Evolutionary conservation across 2,329 filamentous ascomycete genomes (phyloP).

Genomic region (Trichophyton schoenleinii): DNA sequence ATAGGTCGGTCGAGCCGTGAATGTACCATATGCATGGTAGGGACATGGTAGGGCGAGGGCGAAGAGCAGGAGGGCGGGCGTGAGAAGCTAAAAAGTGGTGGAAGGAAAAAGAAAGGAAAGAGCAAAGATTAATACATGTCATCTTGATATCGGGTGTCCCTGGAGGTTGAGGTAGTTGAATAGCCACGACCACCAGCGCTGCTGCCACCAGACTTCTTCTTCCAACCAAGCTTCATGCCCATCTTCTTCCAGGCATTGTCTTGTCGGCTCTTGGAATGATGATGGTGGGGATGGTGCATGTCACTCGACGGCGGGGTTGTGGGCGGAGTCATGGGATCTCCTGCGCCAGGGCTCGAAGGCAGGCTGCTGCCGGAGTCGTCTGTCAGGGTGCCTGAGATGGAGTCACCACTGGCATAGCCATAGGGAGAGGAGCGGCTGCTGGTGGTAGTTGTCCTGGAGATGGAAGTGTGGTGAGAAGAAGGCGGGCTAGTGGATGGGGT

Average conservation of each 20-base stretch:
- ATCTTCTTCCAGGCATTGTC: slow-evolving; percentile 43
- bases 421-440: slow-evolving; percentile 25
- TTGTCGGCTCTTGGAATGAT: slow-evolving; percentile 31
- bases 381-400: slow-evolving; percentile 27
- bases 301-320: slow-evolving; percentile 40
- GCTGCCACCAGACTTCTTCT: slow-evolving; percentile 21
- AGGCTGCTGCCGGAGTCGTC: slow-evolving; percentile 36
- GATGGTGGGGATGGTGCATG: slow-evolving; percentile 22
- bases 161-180: neutral
- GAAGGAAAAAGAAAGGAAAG: neutral
- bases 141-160: neutral
- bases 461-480: slow-evolving; percentile 14
- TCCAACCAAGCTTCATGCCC: slow-evolving; percentile 38
- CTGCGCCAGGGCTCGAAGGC: slow-evolving; percentile 29
- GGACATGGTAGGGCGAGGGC: neutral
- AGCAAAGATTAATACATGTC: slow-evolving; percentile 1
- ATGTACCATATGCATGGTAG: neutral
- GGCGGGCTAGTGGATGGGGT: slow-evolving; percentile 22
- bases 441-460: slow-evolving; percentile 19
- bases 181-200: neutral
- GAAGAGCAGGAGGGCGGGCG: neutral
- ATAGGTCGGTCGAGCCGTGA: neutral
- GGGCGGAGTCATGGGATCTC: slow-evolving; percentile 39
- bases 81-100: neutral
- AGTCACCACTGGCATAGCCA: slow-evolving; percentile 28